Base-by-base conservation (phyloP, 2,329 filamentous ascomycete genomes). In the Beauveria sp. region DNA sequence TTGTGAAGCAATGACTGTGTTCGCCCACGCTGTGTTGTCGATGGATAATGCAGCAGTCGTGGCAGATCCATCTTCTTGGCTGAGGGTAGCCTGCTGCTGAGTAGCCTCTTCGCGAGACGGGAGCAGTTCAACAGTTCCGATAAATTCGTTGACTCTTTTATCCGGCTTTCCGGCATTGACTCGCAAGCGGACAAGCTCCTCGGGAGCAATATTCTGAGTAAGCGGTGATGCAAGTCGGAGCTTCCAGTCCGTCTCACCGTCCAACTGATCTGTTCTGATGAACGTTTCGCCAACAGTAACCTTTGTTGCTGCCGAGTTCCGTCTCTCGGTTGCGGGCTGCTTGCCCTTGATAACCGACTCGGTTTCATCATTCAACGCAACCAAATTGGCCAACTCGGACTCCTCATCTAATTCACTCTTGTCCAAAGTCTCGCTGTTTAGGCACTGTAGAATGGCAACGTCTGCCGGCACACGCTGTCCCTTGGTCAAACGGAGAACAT, bases 191-290 rank as follows among this genome's bases (percentile, higher is more conserved):
- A 86, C 80, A 64, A 96, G 86, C 66, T 96, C 90, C 51, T 85
- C 83, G 1, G 87, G 76, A 0, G 86, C 76, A 22, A 99, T 78
- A n/a, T 79, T 83, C 70, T 99, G 95, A 0, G 93, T 93, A 28
- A 98, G 75, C 0, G 90, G 86, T 14, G 92, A 95, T 1, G 95
- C 92, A 42, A 98, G 75, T 34, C 96, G 87, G 61, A 99, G 79
- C 75, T 99, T 99, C 96, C 95, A 99, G 71, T 99, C 95, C 0
- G 95, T 99, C 76, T 99, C 95, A 67, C 95, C 95, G 70, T 99
- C 95, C 10, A 99, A 81, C 71, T 99, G 95, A 73, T 99, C 95
- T 2, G 96, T 99, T 63, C 95, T 85, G 70, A 99, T 98, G 70
- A 99, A 99, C 0, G 93, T 93, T 75, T 99, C 96, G 30, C 92